A percentile compares a stretch with the other conserved stretches of the same genome.
Conservation (phyloP, 371 early-diverging fungal species). For the Apophysomyces variabilis region DNA sequence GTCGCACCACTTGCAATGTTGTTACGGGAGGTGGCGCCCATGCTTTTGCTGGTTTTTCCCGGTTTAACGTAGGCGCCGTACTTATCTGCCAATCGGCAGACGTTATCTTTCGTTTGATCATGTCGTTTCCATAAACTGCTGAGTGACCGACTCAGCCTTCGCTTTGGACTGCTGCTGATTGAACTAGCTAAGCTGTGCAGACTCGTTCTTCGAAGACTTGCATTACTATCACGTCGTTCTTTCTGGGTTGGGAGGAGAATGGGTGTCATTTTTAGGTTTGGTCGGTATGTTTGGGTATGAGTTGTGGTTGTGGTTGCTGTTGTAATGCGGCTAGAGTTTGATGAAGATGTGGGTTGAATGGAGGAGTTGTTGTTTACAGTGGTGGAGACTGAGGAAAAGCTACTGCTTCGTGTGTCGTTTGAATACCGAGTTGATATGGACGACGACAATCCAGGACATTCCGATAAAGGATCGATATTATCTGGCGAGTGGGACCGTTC, state of each 20-base stretch:
- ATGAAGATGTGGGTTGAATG: neutral
- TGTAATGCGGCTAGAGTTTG: neutral
- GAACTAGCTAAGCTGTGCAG: neutral
- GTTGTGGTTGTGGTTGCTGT: neutral
- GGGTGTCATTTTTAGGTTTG: conserved; percentile 3
- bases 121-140: conserved; percentile 2
- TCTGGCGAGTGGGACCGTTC: conserved; percentile 25
- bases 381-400: conserved; percentile 34
- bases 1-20: conserved; percentile 55
- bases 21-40: conserved; percentile 38
- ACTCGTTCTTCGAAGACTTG: conserved; percentile 2
- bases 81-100: conserved; percentile 27
- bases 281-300: neutral
- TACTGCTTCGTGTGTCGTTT: conserved; percentile 38
- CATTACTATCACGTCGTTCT: conserved; percentile 1
- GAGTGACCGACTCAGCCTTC: neutral
- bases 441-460: conserved; percentile 24
- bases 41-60: conserved; percentile 24
- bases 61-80: conserved; percentile 48
- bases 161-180: conserved; percentile 3
- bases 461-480: conserved; percentile 18
- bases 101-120: conserved; percentile 4
- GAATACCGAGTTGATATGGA: conserved; percentile 21
- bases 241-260: neutral
- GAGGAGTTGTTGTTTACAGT: conserved; percentile 10